Base-by-base conservation (phyloP, 2,329 filamentous ascomycete genomes). In the Scedosporium aurantiacum region DNA sequence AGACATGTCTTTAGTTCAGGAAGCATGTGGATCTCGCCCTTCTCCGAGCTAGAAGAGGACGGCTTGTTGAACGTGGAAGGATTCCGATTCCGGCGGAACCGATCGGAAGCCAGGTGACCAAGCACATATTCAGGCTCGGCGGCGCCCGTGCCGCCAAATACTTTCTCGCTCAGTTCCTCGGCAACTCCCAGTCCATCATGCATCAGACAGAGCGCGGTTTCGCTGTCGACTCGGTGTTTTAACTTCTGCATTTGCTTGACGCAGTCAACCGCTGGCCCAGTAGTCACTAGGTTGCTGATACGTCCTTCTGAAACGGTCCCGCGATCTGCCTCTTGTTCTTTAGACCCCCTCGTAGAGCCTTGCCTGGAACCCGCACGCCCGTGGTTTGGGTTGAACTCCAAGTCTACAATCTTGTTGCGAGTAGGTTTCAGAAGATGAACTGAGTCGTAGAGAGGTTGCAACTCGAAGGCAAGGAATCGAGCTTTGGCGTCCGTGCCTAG, bases 121-220 rank as follows among this genome's bases (percentile, higher is more conserved):
- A 91, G 70, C 63, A 97, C 79, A 67, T 95, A 96, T 61, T 83
- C 84, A 2, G 94, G 94, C 27, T 89, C 81, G 0, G 45, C 23
- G 12, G 23, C 58, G 18, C 18, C 18, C 21, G 21, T 18, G 12
- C 47, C 27, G 32, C 21, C 25, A 32, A 60, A 54, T 23, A 60
- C 58, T 4, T 25, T 54, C 21, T 60, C 73, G 67, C 90, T 91
- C 47, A 97, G 79, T 57, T 86, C 81, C 57, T 97, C 91, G n/a
- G 91, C 78, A 1, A 91, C 77, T 0, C 94, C 93, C 72, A 97
- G 83, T 1, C 92, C 91, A 64, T 93, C 89, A 62, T 91, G 88
- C 61, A 95, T 72, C 61, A 96, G 82, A 63, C 89, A 84, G 6
- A 96, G 81, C 0, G 90, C 89, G 1, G 88, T 90, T 28, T 84